Base-by-base conservation (phyloP, 2,329 filamentous ascomycete species). In the Colletotrichum sp. region DNA sequence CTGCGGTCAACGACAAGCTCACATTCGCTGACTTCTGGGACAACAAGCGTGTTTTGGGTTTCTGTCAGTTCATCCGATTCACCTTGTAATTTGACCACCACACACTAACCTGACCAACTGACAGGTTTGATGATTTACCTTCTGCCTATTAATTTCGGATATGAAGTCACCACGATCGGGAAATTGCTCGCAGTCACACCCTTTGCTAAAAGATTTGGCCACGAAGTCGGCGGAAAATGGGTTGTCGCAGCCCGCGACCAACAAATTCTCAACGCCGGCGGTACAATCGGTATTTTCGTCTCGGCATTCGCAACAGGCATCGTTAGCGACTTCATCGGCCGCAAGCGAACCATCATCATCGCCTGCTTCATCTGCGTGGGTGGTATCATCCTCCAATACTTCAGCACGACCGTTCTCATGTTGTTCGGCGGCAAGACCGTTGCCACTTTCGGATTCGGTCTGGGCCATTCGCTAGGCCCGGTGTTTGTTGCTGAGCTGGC, bases 401-500 rank as follows among this genome's bases (percentile, higher is more conserved):
- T 79, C 64, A 69, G 75, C 21, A 71, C 68, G 24, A 74, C 72
- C 28, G 69, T 71, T 15, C 28, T 78, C 65, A 78, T 79, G 77
- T 74, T 83, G 13, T 83, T 82, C 44, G 82, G 79, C 8, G 81
- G 81, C 62, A 83, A 83, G 74, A 65, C 82, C 10, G 60, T 82
- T 15, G 78, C 78, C 9, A 82, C 80, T 3, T 72, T 83, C 28
- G 82, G 82, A 4, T 83, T 82, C 52, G 82, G 82, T 7, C 69
- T 83, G 2, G 82, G 82, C 2, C 81, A 83, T 69, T 81, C 82
- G 3, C 77, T 84, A 7, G 81, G 79, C 2, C 82, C 82, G 2
- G 82, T 83, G 13, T 83, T 81, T 39, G 82, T 83, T 15, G 81
- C 82, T 7, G 82, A 84, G 78, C 68, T 83, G 24, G 82, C 82